Conservation (phyloP, 768 basidiomycete species). For the Tylopilus vinaceipallidus region DNA sequence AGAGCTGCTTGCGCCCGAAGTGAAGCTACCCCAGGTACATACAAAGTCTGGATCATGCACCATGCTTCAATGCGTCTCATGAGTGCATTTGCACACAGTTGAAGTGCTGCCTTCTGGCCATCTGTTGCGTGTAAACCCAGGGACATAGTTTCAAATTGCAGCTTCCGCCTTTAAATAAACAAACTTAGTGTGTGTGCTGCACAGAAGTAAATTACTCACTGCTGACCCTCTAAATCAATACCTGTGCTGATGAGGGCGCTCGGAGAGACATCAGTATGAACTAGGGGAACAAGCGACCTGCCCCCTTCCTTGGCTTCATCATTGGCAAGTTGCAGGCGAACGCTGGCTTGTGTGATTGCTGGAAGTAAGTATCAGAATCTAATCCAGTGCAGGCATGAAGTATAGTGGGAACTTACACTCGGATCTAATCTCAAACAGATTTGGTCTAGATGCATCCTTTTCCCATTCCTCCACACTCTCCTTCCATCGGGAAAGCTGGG, state of each 20-base stretch:
- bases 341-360: not conserved
- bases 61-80: not conserved
- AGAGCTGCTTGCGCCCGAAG: not conserved
- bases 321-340: not conserved
- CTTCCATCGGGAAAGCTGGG: not conserved
- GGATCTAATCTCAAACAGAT: slow-evolving; percentile 4
- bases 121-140: not conserved
- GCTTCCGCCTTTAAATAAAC: not conserved
- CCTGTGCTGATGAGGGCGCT: not conserved
- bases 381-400: too few relatives aligned
- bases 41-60: not conserved
- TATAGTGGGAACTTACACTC: not conserved
- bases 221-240: not conserved
- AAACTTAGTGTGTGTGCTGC: too few relatives aligned
- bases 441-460: not conserved
- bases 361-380: too few relatives aligned
- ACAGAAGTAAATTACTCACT: not conserved
- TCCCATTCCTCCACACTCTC: slow-evolving; percentile 5
- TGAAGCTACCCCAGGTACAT: not conserved
- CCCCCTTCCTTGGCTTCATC: not conserved
- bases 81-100: not conserved
- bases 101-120: not conserved
- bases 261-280: not conserved
- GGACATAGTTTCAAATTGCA: too few relatives aligned
- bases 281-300: too few relatives aligned